Percentiles rank a stretch among this genome's conserved stretches.
Evolutionary conservation across 352 stramenopile species (phyloP).

Genomic region (Pythium scleroteichum): DNA sequence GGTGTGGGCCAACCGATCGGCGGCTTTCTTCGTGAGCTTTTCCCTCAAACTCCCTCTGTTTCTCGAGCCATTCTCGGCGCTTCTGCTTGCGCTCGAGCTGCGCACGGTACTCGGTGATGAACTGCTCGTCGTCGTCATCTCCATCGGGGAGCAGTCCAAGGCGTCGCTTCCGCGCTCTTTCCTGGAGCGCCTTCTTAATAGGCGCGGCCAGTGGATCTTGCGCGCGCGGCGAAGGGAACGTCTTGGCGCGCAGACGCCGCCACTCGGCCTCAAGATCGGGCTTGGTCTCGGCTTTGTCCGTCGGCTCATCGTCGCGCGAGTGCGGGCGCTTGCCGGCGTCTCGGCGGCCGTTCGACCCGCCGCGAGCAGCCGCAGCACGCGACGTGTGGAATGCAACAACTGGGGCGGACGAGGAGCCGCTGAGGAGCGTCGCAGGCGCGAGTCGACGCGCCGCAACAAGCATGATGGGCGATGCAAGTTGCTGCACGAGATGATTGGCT

Average conservation of each 20-base stretch:
- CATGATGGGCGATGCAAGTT: neutral
- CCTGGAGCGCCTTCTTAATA: slow-evolving; percentile 29
- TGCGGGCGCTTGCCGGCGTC: slow-evolving; percentile 5
- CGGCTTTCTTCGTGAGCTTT: slow-evolving; percentile 4
- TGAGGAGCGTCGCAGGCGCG: slow-evolving; percentile 4
- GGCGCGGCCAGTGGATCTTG: slow-evolving; percentile 24
- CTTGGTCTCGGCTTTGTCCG: slow-evolving; percentile 10
- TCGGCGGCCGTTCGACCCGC: neutral
- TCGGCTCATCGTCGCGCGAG: neutral
- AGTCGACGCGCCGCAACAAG: slow-evolving; percentile 12
- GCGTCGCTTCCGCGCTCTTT: slow-evolving; percentile 27
- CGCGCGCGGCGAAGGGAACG: slow-evolving; percentile 17
- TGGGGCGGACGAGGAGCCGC: neutral
- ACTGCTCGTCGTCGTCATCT: slow-evolving; percentile 28
- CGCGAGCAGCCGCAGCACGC: neutral
- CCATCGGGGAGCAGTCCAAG: slow-evolving; percentile 27
- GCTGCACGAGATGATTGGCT: slow-evolving; percentile 12
- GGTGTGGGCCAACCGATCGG: slow-evolving; percentile 4
- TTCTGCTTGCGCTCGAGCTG: slow-evolving; percentile 21
- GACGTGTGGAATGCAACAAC: slow-evolving; percentile 16
- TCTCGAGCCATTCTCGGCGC: slow-evolving; percentile 18
- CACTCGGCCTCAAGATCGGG: slow-evolving; percentile 29
- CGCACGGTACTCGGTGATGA: slow-evolving; percentile 17
- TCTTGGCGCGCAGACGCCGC: slow-evolving; percentile 27
- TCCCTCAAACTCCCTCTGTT: slow-evolving; percentile 12